Conservation (phyloP, 768 basidiomycete species). For the Lactarius psammicola region DNA sequence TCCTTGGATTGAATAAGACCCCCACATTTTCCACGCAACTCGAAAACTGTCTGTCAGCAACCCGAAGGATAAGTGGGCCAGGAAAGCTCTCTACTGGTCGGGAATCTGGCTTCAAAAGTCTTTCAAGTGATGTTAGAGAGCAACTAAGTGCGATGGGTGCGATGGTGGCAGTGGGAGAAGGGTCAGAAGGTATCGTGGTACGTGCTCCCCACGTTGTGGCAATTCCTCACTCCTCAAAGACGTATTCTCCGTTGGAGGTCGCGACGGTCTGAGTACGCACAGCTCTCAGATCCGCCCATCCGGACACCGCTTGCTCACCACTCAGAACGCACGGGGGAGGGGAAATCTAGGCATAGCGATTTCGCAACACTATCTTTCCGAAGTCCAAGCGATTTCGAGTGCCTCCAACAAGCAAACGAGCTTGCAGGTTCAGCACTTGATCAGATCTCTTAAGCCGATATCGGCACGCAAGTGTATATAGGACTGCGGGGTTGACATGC, state of each 20-base stretch:
- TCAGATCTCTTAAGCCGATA: conserved; percentile 6
- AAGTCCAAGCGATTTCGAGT: background rate
- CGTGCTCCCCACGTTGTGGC: background rate
- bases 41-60: background rate
- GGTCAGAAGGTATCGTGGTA: conserved; percentile 1
- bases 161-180: background rate
- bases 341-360: background rate
- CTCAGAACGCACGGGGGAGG: background rate
- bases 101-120: background rate
- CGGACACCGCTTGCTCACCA: background rate
- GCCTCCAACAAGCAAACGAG: background rate
- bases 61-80: background rate
- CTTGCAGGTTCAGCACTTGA: background rate
- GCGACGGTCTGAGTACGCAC: background rate
- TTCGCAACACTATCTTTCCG: background rate
- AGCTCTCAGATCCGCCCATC: background rate
- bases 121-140: background rate
- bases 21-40: background rate
- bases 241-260: background rate
- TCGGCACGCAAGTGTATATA: conserved; percentile 8
- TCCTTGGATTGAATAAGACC: background rate
- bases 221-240: background rate
- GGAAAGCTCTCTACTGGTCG: background rate
- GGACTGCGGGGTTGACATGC: conserved; percentile 1
- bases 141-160: background rate